These are phyloP conservation scores for Globisporangium barbulae DNA, from an alignment of 352 stramenopile genomes.

Conservation along the genomic window DNA sequence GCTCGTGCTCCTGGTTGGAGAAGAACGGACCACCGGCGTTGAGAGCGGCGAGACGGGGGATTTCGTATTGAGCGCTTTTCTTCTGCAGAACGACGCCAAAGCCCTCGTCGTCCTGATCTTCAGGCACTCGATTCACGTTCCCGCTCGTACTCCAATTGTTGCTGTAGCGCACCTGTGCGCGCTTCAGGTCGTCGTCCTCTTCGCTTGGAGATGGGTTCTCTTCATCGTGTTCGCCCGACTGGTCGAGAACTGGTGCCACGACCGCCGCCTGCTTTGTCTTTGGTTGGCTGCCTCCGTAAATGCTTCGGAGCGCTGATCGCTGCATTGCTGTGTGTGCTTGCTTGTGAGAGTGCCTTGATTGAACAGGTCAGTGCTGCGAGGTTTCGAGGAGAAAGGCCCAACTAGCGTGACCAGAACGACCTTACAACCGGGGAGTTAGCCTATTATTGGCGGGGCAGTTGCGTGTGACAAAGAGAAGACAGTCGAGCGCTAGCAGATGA, in stretches of 20 bases:
- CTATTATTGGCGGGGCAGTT: constrained; percentile 12
- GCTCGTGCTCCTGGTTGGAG: constrained; percentile 11
- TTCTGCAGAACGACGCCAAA: constrained; percentile 7
- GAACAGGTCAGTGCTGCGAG: background rate
- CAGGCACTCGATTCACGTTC: constrained; percentile 6
- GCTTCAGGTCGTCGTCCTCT: constrained; percentile 3
- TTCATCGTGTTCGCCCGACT: constrained; percentile 30
- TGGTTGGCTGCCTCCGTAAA: constrained; percentile 32
- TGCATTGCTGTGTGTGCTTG: constrained; percentile 25
- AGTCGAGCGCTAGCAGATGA: background rate
- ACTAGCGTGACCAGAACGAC: background rate
- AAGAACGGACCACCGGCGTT: background rate
- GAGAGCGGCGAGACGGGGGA: background rate
- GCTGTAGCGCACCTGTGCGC: background rate
- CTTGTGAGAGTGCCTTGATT: background rate
- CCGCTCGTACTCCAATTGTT: constrained; percentile 11
- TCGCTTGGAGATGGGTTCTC: constrained; percentile 15
- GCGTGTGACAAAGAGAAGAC: background rate
- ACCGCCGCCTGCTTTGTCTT: constrained; percentile 51
- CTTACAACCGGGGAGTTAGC: background rate
- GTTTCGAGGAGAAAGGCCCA: background rate
- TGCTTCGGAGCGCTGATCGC: constrained; percentile 30
- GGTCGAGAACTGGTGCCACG: constrained; percentile 47
- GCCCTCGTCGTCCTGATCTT: constrained; percentile 16
- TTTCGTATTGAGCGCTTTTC: constrained; percentile 15